Base-by-base conservation (phyloP, 2,329 filamentous ascomycete species). In the Drechslerella dactyloides region DNA sequence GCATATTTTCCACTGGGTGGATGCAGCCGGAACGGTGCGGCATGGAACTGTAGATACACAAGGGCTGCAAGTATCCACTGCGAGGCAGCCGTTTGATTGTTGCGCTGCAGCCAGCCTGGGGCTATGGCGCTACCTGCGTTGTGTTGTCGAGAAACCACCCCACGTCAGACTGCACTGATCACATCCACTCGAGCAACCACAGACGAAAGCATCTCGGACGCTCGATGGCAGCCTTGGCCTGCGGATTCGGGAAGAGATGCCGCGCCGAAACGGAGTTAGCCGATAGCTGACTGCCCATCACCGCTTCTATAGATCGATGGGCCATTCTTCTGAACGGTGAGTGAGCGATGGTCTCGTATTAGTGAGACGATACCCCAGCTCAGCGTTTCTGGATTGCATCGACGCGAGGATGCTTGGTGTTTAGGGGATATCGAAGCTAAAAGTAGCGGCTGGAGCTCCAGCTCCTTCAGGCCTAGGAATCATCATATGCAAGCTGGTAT, bases 381-480 rank as follows among this genome's bases (percentile, higher is more conserved):
- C 8, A 48, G 44, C 11, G 44, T 3, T 5, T 48, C 11, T 48
- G 6, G 8, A 19, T 48, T 48, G 44, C 58, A 54, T 1, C 33
- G n/a, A n/a, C n/a, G 8, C 11, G 33, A 11, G 33, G 30, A 48
- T 21, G 27, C 27, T 35, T 35, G 42, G 54, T 23, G 4, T 30
- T 62, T 2, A 42, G 44, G 59, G 37, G 42, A 62, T 54, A 69
- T 21, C 59, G 60, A 65, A 52, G 42, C 56, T 72, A 52, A 59
- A 48, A 53, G 50, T 55, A 60, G 60, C 55, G 53, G 64, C 50
- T 56, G 48, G 59, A 56, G 52, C 48, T 64, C 54, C 53, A 60
- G 37, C 42, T n/a, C 3, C 57, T 52, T 58, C 42, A 57, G 48
- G 55, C 65, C 65, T 72, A 72, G 68, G 68, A 72, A 72, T 72